These are phyloP conservation scores for Fusarium setosum DNA, from an alignment of 2,329 filamentous ascomycete species.

Conservation along the genomic window DNA sequence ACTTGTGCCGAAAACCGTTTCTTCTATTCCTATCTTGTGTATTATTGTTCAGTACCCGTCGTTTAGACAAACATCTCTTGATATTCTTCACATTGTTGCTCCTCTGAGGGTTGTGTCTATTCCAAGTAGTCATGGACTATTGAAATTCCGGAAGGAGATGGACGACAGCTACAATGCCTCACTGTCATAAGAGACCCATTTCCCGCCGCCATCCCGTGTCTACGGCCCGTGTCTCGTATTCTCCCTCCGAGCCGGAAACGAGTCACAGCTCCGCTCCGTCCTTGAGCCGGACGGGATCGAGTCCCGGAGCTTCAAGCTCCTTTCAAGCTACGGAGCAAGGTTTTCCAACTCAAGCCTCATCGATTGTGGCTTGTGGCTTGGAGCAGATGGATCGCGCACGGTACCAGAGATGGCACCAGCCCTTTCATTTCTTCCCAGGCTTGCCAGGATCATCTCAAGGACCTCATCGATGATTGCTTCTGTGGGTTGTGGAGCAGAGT, in stretches of 20 bases:
- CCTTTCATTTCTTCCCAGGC: background rate
- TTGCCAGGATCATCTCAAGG: too few species aligned
- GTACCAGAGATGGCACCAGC: background rate
- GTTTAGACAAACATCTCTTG: too few species aligned
- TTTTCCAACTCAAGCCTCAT: conserved; percentile 4
- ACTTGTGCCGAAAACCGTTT: background rate
- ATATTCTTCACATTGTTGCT: too few species aligned
- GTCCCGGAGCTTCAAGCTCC: conserved; percentile 8
- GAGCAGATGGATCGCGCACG: background rate
- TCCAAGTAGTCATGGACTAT: too few species aligned
- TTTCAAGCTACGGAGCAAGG: background rate
- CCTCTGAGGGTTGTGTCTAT: too few species aligned
- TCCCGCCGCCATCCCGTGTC: background rate
- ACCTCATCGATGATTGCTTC: too few species aligned
- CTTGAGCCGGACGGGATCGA: background rate
- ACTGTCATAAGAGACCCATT: background rate
- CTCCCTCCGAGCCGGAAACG: conserved; percentile 1
- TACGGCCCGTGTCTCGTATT: background rate
- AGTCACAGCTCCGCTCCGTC: conserved; percentile 23
- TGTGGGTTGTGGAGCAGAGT: too few species aligned
- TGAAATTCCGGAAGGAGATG: too few species aligned
- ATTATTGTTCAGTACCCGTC: too few species aligned
- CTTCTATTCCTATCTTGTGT: background rate
- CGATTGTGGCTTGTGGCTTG: conserved; percentile 8
- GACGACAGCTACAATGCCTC: too few species aligned